Evolutionary conservation across 768 basidiomycete genomes (phyloP), one percentile per base, ranked within the genome.

Genomic region (Cyclocybe aegerita): DNA sequence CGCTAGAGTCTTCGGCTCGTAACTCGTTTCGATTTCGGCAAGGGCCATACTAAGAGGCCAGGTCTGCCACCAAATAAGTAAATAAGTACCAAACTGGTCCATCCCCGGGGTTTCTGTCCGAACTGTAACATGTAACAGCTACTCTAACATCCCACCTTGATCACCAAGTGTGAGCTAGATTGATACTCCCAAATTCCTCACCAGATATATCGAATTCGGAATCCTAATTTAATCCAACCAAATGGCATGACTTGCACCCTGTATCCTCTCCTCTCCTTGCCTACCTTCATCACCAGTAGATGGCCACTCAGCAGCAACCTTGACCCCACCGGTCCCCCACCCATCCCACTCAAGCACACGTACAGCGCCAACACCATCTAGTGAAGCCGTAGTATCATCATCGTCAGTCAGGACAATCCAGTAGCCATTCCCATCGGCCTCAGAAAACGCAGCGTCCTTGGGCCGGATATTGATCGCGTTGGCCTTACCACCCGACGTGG

Each of bases 331-430:
- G 29, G 53, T 69, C 5, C 62, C 66, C 70, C 70, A 75, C 6
- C 77, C 77, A 62, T 77, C 64, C 76, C 77, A 80, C 55, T 81
- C 78, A 37, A 80, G 54, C 12, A 81, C 71, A 7, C 73, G 64
- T 11, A 80, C 70, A 11, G 73, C 77, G 9, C 68, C 67, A 1
- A 58, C 67, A 11, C 66, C 65, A 41, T 52, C 52, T 10, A 47
- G 30, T 47, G 56, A 40, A 49, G 60, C 62, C 2, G 64, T 61
- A 10, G 58, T 53, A 40, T 75, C 70, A 40, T 74, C 70, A 48
- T 80, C 79, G 53, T 81, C 78, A 7, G 79, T 80, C 0, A 81
- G 64, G 0, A 78, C 46, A 11, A 81, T 72, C 77, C 77, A 81
- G 8, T 76, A 59, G 0, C 68, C 72, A 9, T 66, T 65, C 3